Conservation (phyloP, 2,329 filamentous ascomycete species). For the Pseudonectria foliicola region DNA sequence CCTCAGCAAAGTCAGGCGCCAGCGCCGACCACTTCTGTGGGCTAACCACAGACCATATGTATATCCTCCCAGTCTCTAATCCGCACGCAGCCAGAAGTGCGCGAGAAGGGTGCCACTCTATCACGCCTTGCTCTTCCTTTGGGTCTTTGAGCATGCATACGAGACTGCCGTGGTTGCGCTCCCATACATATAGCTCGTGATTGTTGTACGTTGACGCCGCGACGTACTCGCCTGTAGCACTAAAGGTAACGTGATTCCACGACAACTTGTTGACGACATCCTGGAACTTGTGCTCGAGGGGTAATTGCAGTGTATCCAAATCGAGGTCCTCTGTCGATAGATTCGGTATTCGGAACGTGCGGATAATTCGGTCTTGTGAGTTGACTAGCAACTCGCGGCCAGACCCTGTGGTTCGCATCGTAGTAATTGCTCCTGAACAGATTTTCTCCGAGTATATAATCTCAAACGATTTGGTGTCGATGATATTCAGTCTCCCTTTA, state of each 20-base stretch:
- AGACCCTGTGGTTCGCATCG: slow-evolving; percentile 72
- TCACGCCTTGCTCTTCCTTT: slow-evolving; percentile 90
- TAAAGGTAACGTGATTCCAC: slow-evolving; percentile 97
- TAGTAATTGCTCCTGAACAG: slow-evolving; percentile 80
- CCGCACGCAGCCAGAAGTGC: slow-evolving; percentile 87
- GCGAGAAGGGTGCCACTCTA: slow-evolving; percentile 92
- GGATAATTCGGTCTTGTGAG: slow-evolving; percentile 87
- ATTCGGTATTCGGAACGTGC: slow-evolving; percentile 85
- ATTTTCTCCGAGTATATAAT: slow-evolving; percentile 88
- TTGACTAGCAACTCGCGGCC: slow-evolving; percentile 88
- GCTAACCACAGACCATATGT: slow-evolving; percentile 91
- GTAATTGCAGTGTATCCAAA: slow-evolving; percentile 77
- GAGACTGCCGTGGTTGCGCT: slow-evolving; percentile 83
- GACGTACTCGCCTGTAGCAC: slow-evolving; percentile 89
- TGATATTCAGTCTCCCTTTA: slow-evolving; percentile 94
- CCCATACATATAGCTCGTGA: slow-evolving; percentile 97
- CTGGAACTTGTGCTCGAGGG: slow-evolving; percentile 96
- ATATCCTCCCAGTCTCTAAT: slow-evolving; percentile 85
- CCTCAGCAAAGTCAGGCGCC: slow-evolving; percentile 92
- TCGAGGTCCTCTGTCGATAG: slow-evolving; percentile 62
- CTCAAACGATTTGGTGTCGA: slow-evolving; percentile 71
- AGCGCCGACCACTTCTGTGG: slow-evolving; percentile 96
- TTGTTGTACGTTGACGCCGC: slow-evolving; percentile 97
- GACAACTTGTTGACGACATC: slow-evolving; percentile 91
- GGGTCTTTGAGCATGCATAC: slow-evolving; percentile 96